Evolutionary conservation across 2,329 filamentous ascomycete species (phyloP).

Genomic region (Fusarium sublunatum): DNA sequence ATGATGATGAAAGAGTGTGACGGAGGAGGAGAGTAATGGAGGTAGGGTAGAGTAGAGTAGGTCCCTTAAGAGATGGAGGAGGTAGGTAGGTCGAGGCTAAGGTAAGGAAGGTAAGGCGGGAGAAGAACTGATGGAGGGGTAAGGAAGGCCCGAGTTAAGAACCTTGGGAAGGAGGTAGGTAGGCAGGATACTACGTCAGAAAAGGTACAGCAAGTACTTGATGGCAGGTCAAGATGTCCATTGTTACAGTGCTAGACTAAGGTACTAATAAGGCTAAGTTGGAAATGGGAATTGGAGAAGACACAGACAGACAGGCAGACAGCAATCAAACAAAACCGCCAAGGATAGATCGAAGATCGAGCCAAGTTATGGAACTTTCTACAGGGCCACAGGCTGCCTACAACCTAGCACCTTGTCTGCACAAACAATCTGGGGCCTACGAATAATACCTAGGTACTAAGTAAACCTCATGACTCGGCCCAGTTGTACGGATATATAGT

Average conservation of each 20-base stretch:
- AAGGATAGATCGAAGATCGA: conserved; percentile 7
- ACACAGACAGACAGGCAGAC: background rate
- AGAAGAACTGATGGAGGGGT: conserved; percentile 28
- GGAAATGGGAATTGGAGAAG: conserved; percentile 4
- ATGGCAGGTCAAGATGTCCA: too few relatives aligned
- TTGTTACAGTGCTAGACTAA: too few relatives aligned
- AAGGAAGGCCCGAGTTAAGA: conserved; percentile 14
- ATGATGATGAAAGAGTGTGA: conserved; percentile 20
- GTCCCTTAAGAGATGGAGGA: conserved; percentile 11
- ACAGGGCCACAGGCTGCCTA: background rate
- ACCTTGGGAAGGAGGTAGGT: background rate
- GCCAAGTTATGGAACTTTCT: conserved; percentile 8
- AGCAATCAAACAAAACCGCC: background rate
- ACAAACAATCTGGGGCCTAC: background rate
- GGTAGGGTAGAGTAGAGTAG: conserved; percentile 26
- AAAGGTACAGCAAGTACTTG: too few relatives aligned
- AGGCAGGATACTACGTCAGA: conserved; percentile 9
- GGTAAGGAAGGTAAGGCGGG: conserved; percentile 13
- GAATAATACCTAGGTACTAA: conserved; percentile 1
- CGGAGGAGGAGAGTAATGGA: conserved; percentile 22
- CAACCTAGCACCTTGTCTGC: too few relatives aligned
- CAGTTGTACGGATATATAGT: conserved; percentile 22
- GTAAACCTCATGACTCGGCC: conserved; percentile 41
- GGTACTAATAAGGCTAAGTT: too few relatives aligned
- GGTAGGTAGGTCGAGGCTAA: background rate